These are phyloP conservation scores for Peronospora tabacina DNA, from an alignment of 352 stramenopile genomes.

Conservation along the genomic window DNA sequence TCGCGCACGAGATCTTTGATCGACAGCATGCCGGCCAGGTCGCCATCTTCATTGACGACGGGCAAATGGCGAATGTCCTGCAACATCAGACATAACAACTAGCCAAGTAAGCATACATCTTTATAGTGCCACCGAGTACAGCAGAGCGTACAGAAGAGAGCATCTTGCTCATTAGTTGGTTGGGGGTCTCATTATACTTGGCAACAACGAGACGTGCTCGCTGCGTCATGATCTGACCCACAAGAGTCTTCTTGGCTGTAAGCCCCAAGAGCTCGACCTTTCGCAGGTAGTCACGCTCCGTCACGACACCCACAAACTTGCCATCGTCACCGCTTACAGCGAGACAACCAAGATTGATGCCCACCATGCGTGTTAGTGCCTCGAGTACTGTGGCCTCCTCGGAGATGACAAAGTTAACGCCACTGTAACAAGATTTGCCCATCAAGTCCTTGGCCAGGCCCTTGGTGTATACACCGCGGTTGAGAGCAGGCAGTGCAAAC, in stretches of 20 bases:
- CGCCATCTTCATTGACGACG: slow-evolving; percentile 86
- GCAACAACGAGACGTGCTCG: slow-evolving; percentile 87
- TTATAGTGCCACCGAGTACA: not conserved
- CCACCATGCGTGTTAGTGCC: slow-evolving; percentile 91
- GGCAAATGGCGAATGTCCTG: slow-evolving; percentile 92
- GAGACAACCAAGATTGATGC: slow-evolving; percentile 89
- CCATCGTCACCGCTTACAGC: slow-evolving; percentile 83
- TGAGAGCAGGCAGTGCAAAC: slow-evolving; percentile 11
- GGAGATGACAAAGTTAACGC: slow-evolving; percentile 92
- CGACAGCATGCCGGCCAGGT: slow-evolving; percentile 90
- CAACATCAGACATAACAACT: not conserved
- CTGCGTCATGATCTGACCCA: slow-evolving; percentile 93
- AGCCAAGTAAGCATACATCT: not conserved
- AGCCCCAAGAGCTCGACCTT: slow-evolving; percentile 92
- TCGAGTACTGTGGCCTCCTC: slow-evolving; percentile 92
- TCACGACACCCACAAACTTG: slow-evolving; percentile 89
- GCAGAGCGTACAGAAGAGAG: slow-evolving; percentile 68
- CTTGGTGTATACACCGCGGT: slow-evolving; percentile 64
- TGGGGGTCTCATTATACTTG: slow-evolving; percentile 76
- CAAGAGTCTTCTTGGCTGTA: slow-evolving; percentile 72
- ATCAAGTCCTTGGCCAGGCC: slow-evolving; percentile 87
- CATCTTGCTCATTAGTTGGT: slow-evolving; percentile 94
- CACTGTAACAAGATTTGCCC: slow-evolving; percentile 90
- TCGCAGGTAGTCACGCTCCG: slow-evolving; percentile 93
- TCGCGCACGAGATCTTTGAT: slow-evolving; percentile 91